Evolutionary conservation across 495 filamentous ascomycete genomes (phyloP).

Genomic region (Darksidea phi): DNA sequence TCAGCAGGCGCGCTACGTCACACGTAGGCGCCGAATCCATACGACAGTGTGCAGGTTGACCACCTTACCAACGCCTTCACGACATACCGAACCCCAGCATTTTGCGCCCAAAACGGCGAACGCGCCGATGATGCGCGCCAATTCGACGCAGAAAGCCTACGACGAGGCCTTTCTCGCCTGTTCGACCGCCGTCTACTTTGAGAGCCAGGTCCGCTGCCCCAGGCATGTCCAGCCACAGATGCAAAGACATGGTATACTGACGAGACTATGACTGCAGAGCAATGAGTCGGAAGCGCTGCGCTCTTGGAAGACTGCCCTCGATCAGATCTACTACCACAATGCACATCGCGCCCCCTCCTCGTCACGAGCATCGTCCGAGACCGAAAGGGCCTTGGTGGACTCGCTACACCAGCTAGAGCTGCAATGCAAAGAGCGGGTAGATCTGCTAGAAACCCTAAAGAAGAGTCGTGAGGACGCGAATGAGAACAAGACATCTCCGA

Average conservation of each 20-base stretch:
- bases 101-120: not conserved
- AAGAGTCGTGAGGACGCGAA: slow-evolving; percentile 66
- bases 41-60: slow-evolving; percentile 1
- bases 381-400: slow-evolving; percentile 77
- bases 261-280: slow-evolving; percentile 54
- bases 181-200: slow-evolving; percentile 93
- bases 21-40: slow-evolving; percentile 18
- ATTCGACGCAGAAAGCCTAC: slow-evolving; percentile 92
- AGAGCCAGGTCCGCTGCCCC: slow-evolving; percentile 65
- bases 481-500: slow-evolving; percentile 34
- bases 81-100: not conserved
- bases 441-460: slow-evolving; percentile 78
- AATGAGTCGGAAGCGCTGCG: slow-evolving; percentile 89
- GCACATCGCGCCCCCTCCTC: slow-evolving; percentile 67
- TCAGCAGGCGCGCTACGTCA: slow-evolving; percentile 26
- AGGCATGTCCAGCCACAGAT: slow-evolving; percentile 17
- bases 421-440: slow-evolving; percentile 92
- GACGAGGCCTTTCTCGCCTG: slow-evolving; percentile 92
- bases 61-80: not conserved
- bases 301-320: slow-evolving; percentile 87
- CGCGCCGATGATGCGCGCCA: slow-evolving; percentile 71
- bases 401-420: slow-evolving; percentile 79
- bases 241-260: not conserved
- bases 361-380: slow-evolving; percentile 77
- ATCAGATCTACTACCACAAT: slow-evolving; percentile 87